Percentiles rank a stretch among this genome's conserved stretches.
These are phyloP conservation scores for Eutypella sp. DNA, from an alignment of 2,329 filamentous ascomycete species.

Conservation along the genomic window DNA sequence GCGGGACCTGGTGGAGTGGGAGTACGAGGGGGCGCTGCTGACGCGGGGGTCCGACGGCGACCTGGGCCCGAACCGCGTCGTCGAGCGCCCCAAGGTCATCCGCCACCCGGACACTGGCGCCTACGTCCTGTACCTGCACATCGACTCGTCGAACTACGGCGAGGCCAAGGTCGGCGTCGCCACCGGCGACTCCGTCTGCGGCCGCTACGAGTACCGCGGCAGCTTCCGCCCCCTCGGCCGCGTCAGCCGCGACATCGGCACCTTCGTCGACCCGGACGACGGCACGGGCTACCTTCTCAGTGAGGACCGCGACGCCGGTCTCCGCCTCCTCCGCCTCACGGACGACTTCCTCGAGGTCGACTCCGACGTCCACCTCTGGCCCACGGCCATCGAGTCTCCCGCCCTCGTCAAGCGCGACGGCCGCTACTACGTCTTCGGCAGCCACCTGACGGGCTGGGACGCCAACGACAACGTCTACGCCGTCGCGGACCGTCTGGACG, in stretches of 20 bases:
- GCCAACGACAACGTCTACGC: conserved; percentile 62
- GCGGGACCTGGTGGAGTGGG: conserved; percentile 59
- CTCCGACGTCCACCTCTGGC: conserved; percentile 46
- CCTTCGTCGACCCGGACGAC: conserved; percentile 47
- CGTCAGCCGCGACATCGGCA: conserved; percentile 53
- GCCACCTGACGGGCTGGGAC: conserved; percentile 51
- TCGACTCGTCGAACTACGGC: conserved; percentile 55
- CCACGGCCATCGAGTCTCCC: conserved; percentile 54
- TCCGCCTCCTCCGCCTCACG: conserved; percentile 53
- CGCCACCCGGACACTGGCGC: conserved; percentile 59
- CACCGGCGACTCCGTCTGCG: conserved; percentile 53
- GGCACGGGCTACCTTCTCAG: background rate
- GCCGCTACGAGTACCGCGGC: conserved; percentile 43
- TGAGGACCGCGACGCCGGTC: conserved; percentile 47
- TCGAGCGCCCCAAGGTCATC: conserved; percentile 65
- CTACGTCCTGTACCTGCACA: conserved; percentile 68
- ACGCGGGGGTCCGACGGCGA: conserved; percentile 47
- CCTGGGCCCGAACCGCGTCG: conserved; percentile 55
- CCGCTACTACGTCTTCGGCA: conserved; percentile 62
- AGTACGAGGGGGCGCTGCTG: conserved; percentile 53
- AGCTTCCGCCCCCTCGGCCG: conserved; percentile 41
- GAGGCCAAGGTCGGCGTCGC: conserved; percentile 64
- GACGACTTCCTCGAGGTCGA: conserved; percentile 51
- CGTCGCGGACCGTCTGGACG: conserved; percentile 50
- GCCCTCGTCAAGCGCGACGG: conserved; percentile 56